Evolutionary conservation across 1,284 basidiomycete genomes (phyloP), one percentile per base, ranked within the genome.

Genomic region (Leccinum solheimii): DNA sequence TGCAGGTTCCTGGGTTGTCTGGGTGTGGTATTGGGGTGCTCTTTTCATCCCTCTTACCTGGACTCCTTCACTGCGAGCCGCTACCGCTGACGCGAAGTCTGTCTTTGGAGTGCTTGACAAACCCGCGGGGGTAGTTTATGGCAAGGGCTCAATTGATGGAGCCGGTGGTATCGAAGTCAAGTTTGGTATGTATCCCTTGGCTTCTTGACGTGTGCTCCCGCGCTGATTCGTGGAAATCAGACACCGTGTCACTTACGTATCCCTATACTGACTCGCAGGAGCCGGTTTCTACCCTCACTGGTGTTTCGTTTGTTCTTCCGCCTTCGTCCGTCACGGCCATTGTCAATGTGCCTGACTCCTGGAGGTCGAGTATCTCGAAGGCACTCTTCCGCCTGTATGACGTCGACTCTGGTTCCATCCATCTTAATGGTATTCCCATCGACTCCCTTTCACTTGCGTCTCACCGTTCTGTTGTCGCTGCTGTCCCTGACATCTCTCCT

Each of bases 311-410:
- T 81, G 90, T 86, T 69, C 87, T 95, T 32, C 91, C 88, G 4
- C 91, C 87, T 71, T 90, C 88, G 14, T 86, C 85, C 5, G 88
- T 90, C 11, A 91, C 94, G 11, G 94, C 93, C 0, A 82, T 95
- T 27, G 91, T 95, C 14, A 91, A 89, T 49, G 87, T 91, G 71
- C 89, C 90, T 16, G 91, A 91, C 5, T 80, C 89, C 13, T 90
- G 92, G 45, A 95, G 94, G 74, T 91, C 88, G 8, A 94, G 94
- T 0, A 85, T 95, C 58, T 77, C 94, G 59, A 87, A 92, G 16
- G 81, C 95, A 53, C 80, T 97, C 14, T 97, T 93, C 74, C 84
- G 94, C 52, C 95, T 97, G 78, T 96, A 97, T 74, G 95, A 97
- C 70, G 81, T 94, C 21, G 81, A 83, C 59, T 91, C 91, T 36